Evolutionary conservation across 768 basidiomycete genomes (phyloP), one percentile per base, ranked within the genome.

Genomic region (Hygrocybe punicea): DNA sequence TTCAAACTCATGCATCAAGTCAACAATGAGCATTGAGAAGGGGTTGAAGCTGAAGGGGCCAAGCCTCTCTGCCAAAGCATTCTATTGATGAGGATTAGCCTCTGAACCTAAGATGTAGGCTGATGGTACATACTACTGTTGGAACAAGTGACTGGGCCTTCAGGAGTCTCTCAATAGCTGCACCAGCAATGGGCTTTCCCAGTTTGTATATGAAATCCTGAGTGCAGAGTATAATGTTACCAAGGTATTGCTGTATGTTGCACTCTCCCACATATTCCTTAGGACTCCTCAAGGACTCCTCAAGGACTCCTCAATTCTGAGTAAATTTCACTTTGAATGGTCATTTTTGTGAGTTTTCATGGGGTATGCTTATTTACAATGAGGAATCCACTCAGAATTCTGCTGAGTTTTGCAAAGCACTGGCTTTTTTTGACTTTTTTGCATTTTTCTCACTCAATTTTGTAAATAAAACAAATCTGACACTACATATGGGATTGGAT

Each of bases 41-140:
- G 39, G 40, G 19, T 58, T 21, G 14, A 58, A 19, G 19, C 49
- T 23, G 11, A 50, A 33, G 17, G 9, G 24, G 11, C 13, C 19
- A 25, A 50, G 49, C 11, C 19, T 23, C 9, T 29, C 19, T 6
- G 25, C 63, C n/a, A 55, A 21, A 10, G 67, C 58, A 55, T 50
- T 50, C 49, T 50, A 21, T n/a, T 8, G 23, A 9, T n/a, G n/a
- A 39, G n/a, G 36, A 39, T 9, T 39, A 39, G 36, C n/a, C 36
- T 9, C 9, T 39, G 9, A 39, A 9, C 10, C 36, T 39, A 9
- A 9, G 36, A n/a, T 39, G n/a, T 39, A 9, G 9, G n/a, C n/a
- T 9, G 36, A 39, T 9, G 10, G 36, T 37, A 58, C 52, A 17
- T 50, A 19, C 57, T 35, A 53, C 34, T 17, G 44, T 47, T 2